Evolutionary conservation across 306 rosid species (phyloP).

Genomic region (Dryas octopetala): DNA sequence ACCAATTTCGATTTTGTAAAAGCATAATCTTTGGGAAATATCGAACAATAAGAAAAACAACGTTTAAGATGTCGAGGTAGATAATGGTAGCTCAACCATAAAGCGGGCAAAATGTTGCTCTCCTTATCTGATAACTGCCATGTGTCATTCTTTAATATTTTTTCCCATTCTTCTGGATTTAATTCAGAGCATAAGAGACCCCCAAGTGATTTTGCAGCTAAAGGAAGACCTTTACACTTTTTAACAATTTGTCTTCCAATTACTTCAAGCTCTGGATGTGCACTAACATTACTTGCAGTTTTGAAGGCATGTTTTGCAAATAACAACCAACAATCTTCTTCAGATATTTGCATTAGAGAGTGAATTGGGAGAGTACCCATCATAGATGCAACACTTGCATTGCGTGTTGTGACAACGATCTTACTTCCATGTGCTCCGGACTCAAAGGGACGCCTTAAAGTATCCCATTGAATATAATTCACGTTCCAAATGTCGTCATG

Average conservation of each 20-base stretch:
- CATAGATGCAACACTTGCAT: neutral
- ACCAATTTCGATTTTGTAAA: conserved; percentile 20
- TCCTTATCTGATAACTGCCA: conserved; percentile 3
- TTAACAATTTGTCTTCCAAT: conserved; percentile 17
- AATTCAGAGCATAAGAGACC: neutral
- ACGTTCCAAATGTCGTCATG: neutral
- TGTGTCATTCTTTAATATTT: neutral
- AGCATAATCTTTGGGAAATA: conserved; percentile 27
- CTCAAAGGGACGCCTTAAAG: neutral
- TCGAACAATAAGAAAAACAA: conserved; percentile 25
- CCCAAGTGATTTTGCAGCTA: conserved; percentile 4
- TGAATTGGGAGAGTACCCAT: neutral
- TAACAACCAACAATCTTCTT: conserved; percentile 13
- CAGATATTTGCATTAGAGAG: neutral
- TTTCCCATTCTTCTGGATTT: neutral
- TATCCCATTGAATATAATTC: neutral
- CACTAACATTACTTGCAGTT: neutral
- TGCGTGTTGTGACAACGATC: conserved; percentile 15
- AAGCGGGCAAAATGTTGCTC: neutral
- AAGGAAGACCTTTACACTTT: conserved; percentile 21
- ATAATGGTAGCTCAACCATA: conserved; percentile 18
- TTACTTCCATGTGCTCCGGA: neutral
- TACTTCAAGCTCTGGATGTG: neutral
- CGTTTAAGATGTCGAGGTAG: conserved; percentile 19
- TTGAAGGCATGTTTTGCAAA: conserved; percentile 9